A percentile compares a stretch with the other conserved stretches of the same genome.
These are phyloP conservation scores for Arthrobotrys entomopaga DNA, from an alignment of 2,329 filamentous ascomycete species.

Conservation along the genomic window DNA sequence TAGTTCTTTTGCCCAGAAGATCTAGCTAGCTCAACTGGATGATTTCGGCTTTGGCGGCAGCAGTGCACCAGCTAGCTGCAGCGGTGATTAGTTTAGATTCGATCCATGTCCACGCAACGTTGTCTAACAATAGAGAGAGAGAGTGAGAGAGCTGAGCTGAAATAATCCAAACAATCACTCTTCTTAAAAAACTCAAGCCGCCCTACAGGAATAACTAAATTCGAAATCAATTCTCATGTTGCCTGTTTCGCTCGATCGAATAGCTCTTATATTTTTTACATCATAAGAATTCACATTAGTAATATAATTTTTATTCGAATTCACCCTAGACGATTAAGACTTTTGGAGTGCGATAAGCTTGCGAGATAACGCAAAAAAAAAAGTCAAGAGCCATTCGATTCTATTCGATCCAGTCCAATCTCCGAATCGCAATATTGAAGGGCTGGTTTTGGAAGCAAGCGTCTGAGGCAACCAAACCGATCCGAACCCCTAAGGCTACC, in stretches of 20 bases:
- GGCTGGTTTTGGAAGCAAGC: conserved; percentile 43
- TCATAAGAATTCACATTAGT: neutral
- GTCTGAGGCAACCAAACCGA: conserved; percentile 38
- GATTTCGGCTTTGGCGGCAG: conserved; percentile 13
- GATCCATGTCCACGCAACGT: too few relatives aligned
- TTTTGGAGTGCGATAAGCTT: neutral
- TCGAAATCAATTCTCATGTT: neutral
- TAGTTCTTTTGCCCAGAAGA: conserved; percentile 19
- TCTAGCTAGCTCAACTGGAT: neutral
- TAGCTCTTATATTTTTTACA: too few relatives aligned
- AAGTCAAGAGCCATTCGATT: neutral
- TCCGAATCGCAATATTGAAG: conserved; percentile 41
- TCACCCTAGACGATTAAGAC: conserved; percentile 8
- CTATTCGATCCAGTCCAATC: too few relatives aligned
- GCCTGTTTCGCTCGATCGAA: conserved; percentile 20
- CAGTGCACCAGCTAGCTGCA: too few relatives aligned
- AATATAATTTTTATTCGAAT: neutral
- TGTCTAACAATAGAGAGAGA: neutral
- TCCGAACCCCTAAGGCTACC: neutral
- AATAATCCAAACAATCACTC: neutral
- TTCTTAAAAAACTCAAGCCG: neutral
- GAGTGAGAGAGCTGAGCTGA: conserved; percentile 1
- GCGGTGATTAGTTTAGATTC: neutral
- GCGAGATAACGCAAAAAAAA: neutral
- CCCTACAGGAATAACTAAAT: neutral